These are phyloP conservation scores for Fistulifera pelliculosa DNA, from an alignment of 108 stramenopile species.

Conservation along the genomic window DNA sequence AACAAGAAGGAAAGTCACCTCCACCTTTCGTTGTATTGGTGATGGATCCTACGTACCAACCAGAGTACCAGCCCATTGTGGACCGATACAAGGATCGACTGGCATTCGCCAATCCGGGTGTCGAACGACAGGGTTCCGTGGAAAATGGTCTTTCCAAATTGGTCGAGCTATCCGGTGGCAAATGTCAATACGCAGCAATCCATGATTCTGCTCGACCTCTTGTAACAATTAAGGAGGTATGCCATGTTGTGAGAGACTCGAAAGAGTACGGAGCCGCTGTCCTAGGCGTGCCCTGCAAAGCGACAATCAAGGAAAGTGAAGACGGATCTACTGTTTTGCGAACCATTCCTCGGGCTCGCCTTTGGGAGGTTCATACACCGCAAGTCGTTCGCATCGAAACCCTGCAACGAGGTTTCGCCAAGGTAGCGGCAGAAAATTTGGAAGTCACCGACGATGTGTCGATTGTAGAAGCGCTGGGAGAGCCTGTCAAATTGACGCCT, in stretches of 20 bases:
- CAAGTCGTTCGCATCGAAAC: constrained; percentile 81
- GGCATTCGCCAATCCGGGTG: constrained; percentile 87
- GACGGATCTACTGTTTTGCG: constrained; percentile 67
- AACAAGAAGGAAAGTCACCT: constrained; percentile 21
- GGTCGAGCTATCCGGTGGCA: constrained; percentile 29
- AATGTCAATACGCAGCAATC: constrained; percentile 64
- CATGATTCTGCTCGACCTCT: constrained; percentile 92
- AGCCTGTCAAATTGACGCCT: constrained; percentile 84
- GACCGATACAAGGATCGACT: constrained; percentile 44
- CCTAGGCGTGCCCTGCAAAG: constrained; percentile 93
- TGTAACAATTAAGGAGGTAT: constrained; percentile 77
- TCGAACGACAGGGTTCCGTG: constrained; percentile 90
- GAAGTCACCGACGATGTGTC: constrained; percentile 94
- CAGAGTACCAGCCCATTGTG: constrained; percentile 67
- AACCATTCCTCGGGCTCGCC: constrained; percentile 75
- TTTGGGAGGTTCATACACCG: constrained; percentile 94
- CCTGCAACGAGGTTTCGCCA: constrained; percentile 67
- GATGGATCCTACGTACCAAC: constrained; percentile 81
- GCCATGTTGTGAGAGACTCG: constrained; percentile 63
- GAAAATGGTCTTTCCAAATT: constrained; percentile 74
- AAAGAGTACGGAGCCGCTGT: constrained; percentile 82
- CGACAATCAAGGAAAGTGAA: constrained; percentile 89
- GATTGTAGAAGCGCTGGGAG: constrained; percentile 87
- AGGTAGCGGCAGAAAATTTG: constrained; percentile 64
- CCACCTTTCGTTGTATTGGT: constrained; percentile 76